phyloP scores from a whole-genome alignment of 1,284 basidiomycete genomes.

The Termitomyces sp. region DNA sequence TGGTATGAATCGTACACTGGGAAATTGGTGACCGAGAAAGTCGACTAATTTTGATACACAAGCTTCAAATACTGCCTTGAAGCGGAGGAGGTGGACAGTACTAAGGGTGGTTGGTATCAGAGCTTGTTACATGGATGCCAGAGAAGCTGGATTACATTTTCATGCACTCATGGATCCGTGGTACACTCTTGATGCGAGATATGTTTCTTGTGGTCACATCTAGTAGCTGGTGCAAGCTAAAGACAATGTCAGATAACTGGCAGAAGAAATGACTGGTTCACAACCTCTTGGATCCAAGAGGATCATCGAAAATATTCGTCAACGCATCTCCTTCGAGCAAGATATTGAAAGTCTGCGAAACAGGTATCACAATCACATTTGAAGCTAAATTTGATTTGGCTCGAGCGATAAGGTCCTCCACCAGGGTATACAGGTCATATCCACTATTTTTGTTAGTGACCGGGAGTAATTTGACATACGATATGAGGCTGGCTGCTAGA shows the following conservation, averaged over 20 bases:
- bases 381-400: constrained; percentile 49
- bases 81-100: constrained; percentile 55
- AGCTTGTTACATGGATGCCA: not conserved
- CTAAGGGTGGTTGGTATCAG: constrained; percentile 31
- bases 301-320: constrained; percentile 36
- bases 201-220: constrained; percentile 55
- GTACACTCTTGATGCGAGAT: constrained; percentile 69
- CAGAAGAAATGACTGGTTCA: constrained; percentile 18
- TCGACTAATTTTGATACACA: constrained; percentile 44
- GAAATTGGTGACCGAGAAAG: constrained; percentile 76
- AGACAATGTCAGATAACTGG: constrained; percentile 11
- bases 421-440: constrained; percentile 46
- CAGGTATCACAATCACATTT: constrained; percentile 74
- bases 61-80: constrained; percentile 40
- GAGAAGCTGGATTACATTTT: constrained; percentile 54
- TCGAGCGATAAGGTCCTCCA: constrained; percentile 50
- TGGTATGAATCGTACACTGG: constrained; percentile 46
- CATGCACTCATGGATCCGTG: constrained; percentile 74
- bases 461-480: constrained; percentile 53
- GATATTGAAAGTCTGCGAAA: constrained; percentile 69
- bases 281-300: constrained; percentile 47
- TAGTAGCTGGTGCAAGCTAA: constrained; percentile 43
- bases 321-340: constrained; percentile 66
- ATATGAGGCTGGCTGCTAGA: constrained; percentile 54
- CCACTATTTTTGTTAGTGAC: constrained; percentile 21